Base-by-base conservation (phyloP, 2,329 filamentous ascomycete genomes). In the Lomentospora prolificans region DNA sequence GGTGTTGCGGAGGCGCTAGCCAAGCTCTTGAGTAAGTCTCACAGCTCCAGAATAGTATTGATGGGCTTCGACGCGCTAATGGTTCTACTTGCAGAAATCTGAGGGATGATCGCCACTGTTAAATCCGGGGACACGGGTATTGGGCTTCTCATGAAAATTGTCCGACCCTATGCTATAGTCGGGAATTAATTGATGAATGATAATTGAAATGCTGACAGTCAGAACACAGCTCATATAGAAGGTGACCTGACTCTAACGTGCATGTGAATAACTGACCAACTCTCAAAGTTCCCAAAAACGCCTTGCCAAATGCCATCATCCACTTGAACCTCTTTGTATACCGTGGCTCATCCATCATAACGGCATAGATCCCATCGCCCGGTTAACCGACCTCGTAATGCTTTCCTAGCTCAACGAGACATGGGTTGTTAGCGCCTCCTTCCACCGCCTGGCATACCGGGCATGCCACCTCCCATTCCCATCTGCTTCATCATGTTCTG, bases 401-500 rank as follows among this genome's bases (percentile, higher is more conserved):
- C 39, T n/a, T n/a, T n/a, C n/a, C n/a, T n/a, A n/a, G n/a, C n/a
- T n/a, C n/a, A n/a, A n/a, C n/a, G n/a, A n/a, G n/a, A n/a, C n/a
- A n/a, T n/a, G n/a, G n/a, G n/a, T n/a, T n/a, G n/a, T n/a, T 55
- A 39, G 44, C 41, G 17, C 68, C 69, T 48, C 61, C 60, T 24
- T 58, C 62, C 55, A 64, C 60, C 31, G 59, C 65, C 60, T 48
- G 64, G 61, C 67, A 70, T 68, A 4, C 65, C 65, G 1, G 63
- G 61, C 63, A 67, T 66, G 2, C 66, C 66, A n/a, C 69, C 70
- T 6, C 80, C 79, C 78, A 85, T 82, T 24, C 80, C 80, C 80
- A 85, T 84, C 65, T 84, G 81, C 68, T 79, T 75, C 87, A 89
- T 79, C 87, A 94, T 89, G 62, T 87, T 85, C 67, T 86, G 83